Evolutionary conservation across 805 yeast genomes (phyloP).

Genomic region (Limtongia smithiae): DNA sequence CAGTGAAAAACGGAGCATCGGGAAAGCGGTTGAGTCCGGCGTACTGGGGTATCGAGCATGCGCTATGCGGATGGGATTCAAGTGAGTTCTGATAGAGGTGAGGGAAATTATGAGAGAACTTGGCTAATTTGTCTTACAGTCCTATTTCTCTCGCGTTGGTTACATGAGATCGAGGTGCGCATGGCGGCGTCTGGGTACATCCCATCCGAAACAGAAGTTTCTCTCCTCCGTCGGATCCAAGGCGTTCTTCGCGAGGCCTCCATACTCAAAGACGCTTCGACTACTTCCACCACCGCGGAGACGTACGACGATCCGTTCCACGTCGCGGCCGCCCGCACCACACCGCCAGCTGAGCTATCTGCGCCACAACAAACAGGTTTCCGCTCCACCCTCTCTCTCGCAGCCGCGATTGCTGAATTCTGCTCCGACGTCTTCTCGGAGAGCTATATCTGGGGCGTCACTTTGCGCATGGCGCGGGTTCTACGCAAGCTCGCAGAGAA

Average conservation of each 20-base stretch:
- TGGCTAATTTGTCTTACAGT: neutral
- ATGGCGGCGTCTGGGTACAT: conserved; percentile 1
- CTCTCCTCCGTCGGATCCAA: conserved; percentile 4
- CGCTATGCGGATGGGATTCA: conserved; percentile 20
- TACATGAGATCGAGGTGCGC: conserved; percentile 13
- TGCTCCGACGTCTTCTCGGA: conserved; percentile 13
- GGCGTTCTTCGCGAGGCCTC: conserved; percentile 8
- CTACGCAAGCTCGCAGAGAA: conserved; percentile 9
- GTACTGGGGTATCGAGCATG: conserved; percentile 17
- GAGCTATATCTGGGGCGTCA: conserved; percentile 16
- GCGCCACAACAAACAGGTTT: neutral
- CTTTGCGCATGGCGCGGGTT: conserved; percentile 12
- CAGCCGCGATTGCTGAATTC: conserved; percentile 15
- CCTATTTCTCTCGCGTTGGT: conserved; percentile 15
- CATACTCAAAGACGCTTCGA: conserved; percentile 1
- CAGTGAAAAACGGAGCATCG: conserved; percentile 6
- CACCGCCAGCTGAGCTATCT: neutral
- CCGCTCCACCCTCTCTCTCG: conserved; percentile 7
- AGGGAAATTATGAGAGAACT: neutral
- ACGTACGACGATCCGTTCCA: neutral
- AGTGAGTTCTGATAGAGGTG: conserved; percentile 6
- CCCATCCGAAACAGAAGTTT: conserved; percentile 2
- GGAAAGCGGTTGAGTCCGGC: conserved; percentile 7
- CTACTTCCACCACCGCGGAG: neutral
- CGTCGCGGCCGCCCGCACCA: neutral